phyloP scores from a whole-genome alignment of 306 rosid species.

The Rubus idaeus region DNA sequence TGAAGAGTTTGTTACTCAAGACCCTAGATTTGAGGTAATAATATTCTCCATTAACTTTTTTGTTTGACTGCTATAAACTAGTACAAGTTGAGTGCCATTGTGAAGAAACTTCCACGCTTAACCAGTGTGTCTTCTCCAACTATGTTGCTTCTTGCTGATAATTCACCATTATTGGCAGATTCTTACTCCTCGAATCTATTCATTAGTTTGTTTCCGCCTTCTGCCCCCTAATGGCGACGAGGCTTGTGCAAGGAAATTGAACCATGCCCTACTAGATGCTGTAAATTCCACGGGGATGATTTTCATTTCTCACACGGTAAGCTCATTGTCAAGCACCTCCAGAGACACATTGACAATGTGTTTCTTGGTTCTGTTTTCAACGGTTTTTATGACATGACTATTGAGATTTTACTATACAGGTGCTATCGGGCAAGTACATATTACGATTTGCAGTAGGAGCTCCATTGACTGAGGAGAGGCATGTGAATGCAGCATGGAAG shows the following conservation, averaged over 20 bases:
- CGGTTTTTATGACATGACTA: background rate
- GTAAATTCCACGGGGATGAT: slow-evolving; percentile 74
- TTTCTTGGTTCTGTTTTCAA: background rate
- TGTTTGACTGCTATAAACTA: background rate
- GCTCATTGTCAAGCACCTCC: slow-evolving; percentile 21
- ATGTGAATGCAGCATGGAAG: slow-evolving; percentile 71
- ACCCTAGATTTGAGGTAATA: slow-evolving; percentile 78
- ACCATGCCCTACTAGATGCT: slow-evolving; percentile 52
- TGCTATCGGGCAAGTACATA: slow-evolving; percentile 64
- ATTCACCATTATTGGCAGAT: slow-evolving; percentile 39
- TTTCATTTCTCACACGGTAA: slow-evolving; percentile 87
- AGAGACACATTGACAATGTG: background rate
- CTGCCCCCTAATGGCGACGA: slow-evolving; percentile 48
- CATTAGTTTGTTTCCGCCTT: slow-evolving; percentile 85
- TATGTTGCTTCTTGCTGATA: slow-evolving; percentile 16
- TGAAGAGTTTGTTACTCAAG: slow-evolving; percentile 63
- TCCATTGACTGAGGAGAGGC: slow-evolving; percentile 86
- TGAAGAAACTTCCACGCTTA: slow-evolving; percentile 13
- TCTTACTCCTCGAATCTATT: slow-evolving; percentile 63
- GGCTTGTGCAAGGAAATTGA: slow-evolving; percentile 56
- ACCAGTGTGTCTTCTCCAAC: background rate
- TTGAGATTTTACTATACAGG: slow-evolving; percentile 43
- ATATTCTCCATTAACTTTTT: background rate
- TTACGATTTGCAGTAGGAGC: slow-evolving; percentile 90
- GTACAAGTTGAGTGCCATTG: background rate